Percentiles rank a stretch among this genome's conserved stretches.
Evolutionary conservation across 352 stramenopile genomes (phyloP).

Genomic region (Vaucheria bursata): DNA sequence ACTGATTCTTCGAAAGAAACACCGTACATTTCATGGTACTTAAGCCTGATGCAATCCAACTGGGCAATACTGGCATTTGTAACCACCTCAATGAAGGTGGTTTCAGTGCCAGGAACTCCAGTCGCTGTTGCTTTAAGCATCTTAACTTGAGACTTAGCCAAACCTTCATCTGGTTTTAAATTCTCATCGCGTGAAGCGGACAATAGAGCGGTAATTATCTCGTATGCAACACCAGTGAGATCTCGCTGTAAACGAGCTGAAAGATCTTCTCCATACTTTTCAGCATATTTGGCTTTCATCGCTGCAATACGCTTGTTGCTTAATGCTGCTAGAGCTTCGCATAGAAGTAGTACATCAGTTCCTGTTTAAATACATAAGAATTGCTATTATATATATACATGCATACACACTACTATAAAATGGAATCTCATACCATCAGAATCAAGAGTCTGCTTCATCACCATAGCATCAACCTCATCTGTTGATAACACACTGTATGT

Average conservation of each 20-base stretch:
- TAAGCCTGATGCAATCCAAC: too few species aligned
- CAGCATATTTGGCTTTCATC: constrained; percentile 19
- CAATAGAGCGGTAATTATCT: constrained; percentile 27
- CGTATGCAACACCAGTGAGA: constrained; percentile 20
- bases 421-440: too few species aligned
- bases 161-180: not conserved
- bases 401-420: too few species aligned
- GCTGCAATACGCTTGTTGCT: constrained; percentile 34
- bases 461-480: constrained; percentile 32
- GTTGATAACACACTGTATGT: constrained; percentile 20
- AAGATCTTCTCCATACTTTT: constrained; percentile 24
- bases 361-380: too few species aligned
- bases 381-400: too few species aligned
- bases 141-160: too few species aligned
- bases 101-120: too few species aligned
- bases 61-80: too few species aligned
- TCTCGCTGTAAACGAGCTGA: constrained; percentile 18
- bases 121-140: too few species aligned
- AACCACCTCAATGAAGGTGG: too few species aligned
- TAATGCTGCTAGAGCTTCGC: constrained; percentile 16
- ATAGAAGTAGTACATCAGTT: constrained; percentile 27
- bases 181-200: constrained; percentile 24
- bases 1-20: too few species aligned
- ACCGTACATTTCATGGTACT: too few species aligned
- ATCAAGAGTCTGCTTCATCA: constrained; percentile 37